These are phyloP conservation scores for Candida oleophila DNA, from an alignment of 805 yeast genomes.

Conservation along the genomic window DNA sequence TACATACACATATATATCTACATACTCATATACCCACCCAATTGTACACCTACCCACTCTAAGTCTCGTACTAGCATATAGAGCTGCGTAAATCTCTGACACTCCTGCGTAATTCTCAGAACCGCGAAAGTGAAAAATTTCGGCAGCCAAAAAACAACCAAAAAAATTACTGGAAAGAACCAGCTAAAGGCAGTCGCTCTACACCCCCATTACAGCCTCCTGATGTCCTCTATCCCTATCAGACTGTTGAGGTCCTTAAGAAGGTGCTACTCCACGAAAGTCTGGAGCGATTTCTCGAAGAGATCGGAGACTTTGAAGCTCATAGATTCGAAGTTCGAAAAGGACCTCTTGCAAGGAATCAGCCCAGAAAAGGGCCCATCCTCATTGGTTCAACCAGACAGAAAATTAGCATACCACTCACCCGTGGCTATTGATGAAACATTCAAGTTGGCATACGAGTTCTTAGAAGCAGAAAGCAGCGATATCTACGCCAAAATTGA, in stretches of 20 bases:
- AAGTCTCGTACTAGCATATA: background rate
- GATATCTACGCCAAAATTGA: constrained; percentile 39
- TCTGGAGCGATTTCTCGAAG: constrained; percentile 33
- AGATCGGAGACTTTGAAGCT: constrained; percentile 29
- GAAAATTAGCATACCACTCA: constrained; percentile 55
- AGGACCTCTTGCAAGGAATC: constrained; percentile 23
- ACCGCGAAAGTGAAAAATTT: background rate
- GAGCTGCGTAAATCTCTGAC: background rate
- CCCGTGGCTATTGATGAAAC: constrained; percentile 72
- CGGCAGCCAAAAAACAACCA: background rate
- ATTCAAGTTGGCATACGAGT: constrained; percentile 64
- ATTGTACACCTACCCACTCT: background rate
- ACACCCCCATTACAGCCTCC: too few species aligned
- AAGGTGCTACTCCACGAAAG: constrained; percentile 15
- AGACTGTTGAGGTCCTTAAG: background rate
- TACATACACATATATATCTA: background rate
- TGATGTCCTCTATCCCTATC: background rate
- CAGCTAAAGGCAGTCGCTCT: background rate
- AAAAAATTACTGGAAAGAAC: background rate
- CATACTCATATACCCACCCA: background rate
- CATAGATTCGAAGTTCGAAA: constrained; percentile 16
- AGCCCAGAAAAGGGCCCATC: constrained; percentile 47
- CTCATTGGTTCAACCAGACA: constrained; percentile 43
- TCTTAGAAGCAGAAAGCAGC: constrained; percentile 51
- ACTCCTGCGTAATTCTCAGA: background rate